phyloP scores from a whole-genome alignment of 2,329 filamentous ascomycete species.

The Endothia cerciana region DNA sequence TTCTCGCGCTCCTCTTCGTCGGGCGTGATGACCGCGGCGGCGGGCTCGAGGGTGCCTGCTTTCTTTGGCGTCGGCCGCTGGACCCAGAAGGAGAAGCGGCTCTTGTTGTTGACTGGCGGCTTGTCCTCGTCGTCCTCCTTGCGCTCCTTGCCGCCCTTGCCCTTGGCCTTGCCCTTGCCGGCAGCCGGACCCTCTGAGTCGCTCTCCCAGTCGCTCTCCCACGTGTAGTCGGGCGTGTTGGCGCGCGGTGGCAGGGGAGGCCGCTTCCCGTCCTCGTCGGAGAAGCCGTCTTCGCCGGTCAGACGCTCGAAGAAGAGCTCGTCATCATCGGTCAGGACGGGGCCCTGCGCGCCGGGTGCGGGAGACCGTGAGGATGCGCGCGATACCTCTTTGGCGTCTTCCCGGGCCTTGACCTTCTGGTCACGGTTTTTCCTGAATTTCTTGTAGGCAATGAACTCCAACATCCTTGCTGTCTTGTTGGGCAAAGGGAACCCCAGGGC shows the following conservation, averaged over 20 bases:
- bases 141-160: conserved; percentile 36
- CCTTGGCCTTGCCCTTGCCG: conserved; percentile 33
- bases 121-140: conserved; percentile 37
- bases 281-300: conserved; percentile 46
- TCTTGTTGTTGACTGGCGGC: conserved; percentile 32
- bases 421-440: conserved; percentile 58
- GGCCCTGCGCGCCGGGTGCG: conserved; percentile 34
- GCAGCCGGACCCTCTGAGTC: conserved; percentile 25
- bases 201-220: conserved; percentile 49
- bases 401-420: conserved; percentile 46
- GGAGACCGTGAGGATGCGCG: conserved; percentile 11
- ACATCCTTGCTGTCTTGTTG: conserved; percentile 46
- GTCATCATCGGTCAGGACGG: conserved; percentile 60
- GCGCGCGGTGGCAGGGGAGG: conserved; percentile 60
- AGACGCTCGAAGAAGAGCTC: conserved; percentile 62
- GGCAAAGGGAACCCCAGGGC: no score
- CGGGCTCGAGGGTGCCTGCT: conserved; percentile 37
- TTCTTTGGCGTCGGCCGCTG: conserved; percentile 37
- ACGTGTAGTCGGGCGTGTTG: conserved; percentile 54
- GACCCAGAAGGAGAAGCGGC: conserved; percentile 47
- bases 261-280: conserved; percentile 48
- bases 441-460: conserved; percentile 66
- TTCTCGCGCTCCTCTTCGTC: conserved; percentile 53
- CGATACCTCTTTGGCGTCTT: conserved; percentile 41
- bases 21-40: conserved; percentile 43